phyloP scores from a whole-genome alignment of 768 basidiomycete genomes.

The Daedaleopsis sinensis region DNA sequence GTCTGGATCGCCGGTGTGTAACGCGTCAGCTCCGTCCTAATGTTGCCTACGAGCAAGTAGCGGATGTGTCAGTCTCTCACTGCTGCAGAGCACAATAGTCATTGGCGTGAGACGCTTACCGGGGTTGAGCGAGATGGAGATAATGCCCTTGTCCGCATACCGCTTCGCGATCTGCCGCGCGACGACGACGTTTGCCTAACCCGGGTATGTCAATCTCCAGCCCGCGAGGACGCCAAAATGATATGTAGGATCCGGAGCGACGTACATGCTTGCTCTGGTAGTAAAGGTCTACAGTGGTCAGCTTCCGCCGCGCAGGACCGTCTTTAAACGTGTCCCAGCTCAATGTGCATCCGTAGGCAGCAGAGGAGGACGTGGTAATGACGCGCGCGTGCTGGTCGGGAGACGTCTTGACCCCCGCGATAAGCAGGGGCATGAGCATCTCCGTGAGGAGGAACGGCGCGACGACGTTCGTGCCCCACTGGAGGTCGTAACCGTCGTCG shows the following conservation, averaged over 20 bases:
- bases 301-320: slow-evolving; percentile 24
- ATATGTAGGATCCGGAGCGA: neutral
- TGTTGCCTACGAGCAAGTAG: slow-evolving; percentile 16
- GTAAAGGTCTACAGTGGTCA: slow-evolving; percentile 24
- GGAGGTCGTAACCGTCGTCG: slow-evolving; percentile 52
- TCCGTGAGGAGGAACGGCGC: slow-evolving; percentile 39
- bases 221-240: neutral
- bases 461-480: slow-evolving; percentile 59
- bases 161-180: slow-evolving; percentile 53
- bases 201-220: too few species aligned
- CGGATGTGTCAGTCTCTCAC: neutral
- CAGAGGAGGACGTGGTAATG: slow-evolving; percentile 49
- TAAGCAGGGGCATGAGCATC: slow-evolving; percentile 51
- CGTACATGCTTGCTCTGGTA: slow-evolving; percentile 51
- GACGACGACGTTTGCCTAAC: slow-evolving; percentile 48
- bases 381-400: slow-evolving; percentile 49
- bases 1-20: neutral
- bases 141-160: slow-evolving; percentile 46
- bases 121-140: slow-evolving; percentile 49
- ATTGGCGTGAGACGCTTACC: slow-evolving; percentile 30
- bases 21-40: slow-evolving; percentile 22
- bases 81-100: neutral
- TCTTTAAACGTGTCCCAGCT: slow-evolving; percentile 43
- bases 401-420: slow-evolving; percentile 41
- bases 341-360: slow-evolving; percentile 36